These are phyloP conservation scores for Peronospora destructor DNA, from an alignment of 352 stramenopile species.

Conservation along the genomic window DNA sequence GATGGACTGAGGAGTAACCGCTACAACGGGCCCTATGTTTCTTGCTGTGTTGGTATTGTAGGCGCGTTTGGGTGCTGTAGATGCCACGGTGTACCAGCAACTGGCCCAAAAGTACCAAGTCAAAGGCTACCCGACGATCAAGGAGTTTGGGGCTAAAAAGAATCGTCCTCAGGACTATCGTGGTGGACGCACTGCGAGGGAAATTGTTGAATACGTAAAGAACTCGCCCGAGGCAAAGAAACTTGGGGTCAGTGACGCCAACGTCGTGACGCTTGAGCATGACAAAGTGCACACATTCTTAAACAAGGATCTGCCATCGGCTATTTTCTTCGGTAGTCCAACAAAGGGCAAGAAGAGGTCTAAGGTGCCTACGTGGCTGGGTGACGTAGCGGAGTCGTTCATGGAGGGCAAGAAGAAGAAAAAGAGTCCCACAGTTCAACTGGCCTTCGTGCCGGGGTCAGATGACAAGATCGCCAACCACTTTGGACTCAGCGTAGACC, in stretches of 20 bases:
- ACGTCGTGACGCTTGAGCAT: slow-evolving; percentile 38
- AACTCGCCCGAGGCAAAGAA: slow-evolving; percentile 64
- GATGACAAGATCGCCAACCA: slow-evolving; percentile 66
- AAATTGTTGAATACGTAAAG: slow-evolving; percentile 71
- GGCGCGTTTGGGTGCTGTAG: slow-evolving; percentile 60
- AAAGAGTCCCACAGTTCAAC: slow-evolving; percentile 42
- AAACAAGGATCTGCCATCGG: slow-evolving; percentile 42
- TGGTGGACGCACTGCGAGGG: slow-evolving; percentile 46
- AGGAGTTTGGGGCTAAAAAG: slow-evolving; percentile 79
- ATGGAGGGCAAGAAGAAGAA: slow-evolving; percentile 53
- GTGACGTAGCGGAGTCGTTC: slow-evolving; percentile 50
- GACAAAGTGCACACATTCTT: slow-evolving; percentile 53
- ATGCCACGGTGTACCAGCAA: slow-evolving; percentile 51
- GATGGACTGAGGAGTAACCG: slow-evolving; percentile 13
- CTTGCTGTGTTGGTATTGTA: slow-evolving; percentile 20
- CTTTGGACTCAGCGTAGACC: slow-evolving; percentile 43
- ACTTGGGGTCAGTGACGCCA: slow-evolving; percentile 23
- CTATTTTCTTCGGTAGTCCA: slow-evolving; percentile 59
- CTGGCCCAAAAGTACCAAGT: slow-evolving; percentile 74
- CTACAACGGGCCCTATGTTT: neutral
- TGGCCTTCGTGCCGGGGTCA: slow-evolving; percentile 53
- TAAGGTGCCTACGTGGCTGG: slow-evolving; percentile 54
- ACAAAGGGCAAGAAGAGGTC: slow-evolving; percentile 43
- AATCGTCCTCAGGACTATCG: slow-evolving; percentile 70
- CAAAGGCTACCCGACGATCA: slow-evolving; percentile 77